These are phyloP conservation scores for Chaetomium olivaceum DNA, from an alignment of 2,329 filamentous ascomycete genomes.

Conservation along the genomic window DNA sequence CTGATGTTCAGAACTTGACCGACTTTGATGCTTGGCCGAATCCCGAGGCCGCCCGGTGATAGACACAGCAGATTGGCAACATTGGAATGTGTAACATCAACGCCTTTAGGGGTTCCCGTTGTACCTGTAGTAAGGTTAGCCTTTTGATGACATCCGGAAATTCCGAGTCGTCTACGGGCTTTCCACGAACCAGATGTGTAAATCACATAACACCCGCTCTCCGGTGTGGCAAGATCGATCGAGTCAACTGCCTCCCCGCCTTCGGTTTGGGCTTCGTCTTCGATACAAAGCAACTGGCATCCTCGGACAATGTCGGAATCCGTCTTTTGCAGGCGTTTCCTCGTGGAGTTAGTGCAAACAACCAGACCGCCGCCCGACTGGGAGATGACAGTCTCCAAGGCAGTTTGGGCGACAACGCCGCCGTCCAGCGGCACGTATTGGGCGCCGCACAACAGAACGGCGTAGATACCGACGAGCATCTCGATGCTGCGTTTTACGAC, in stretches of 20 bases:
- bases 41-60: conserved; percentile 53
- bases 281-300: neutral
- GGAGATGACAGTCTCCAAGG: neutral
- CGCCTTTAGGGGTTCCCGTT: conserved; percentile 59
- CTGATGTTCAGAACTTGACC: conserved; percentile 59
- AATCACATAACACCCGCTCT: conserved; percentile 44
- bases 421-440: conserved; percentile 63
- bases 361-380: neutral
- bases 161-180: no score
- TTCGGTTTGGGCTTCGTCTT: neutral
- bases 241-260: neutral
- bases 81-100: conserved; percentile 57
- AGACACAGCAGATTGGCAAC: conserved; percentile 56
- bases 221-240: neutral
- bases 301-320: neutral
- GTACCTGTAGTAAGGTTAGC: conserved; percentile 36
- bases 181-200: conserved; percentile 51
- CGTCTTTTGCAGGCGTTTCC: conserved; percentile 23
- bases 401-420: conserved; percentile 46
- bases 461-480: conserved; percentile 59
- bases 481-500: conserved; percentile 57
- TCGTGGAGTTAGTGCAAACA: neutral
- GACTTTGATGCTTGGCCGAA: conserved; percentile 52
- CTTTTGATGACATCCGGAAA: no score
- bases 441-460: conserved; percentile 56